These are phyloP conservation scores for Cyclospora cayetanensis DNA, from an alignment of 169 alveolate genomes.

Conservation along the genomic window DNA sequence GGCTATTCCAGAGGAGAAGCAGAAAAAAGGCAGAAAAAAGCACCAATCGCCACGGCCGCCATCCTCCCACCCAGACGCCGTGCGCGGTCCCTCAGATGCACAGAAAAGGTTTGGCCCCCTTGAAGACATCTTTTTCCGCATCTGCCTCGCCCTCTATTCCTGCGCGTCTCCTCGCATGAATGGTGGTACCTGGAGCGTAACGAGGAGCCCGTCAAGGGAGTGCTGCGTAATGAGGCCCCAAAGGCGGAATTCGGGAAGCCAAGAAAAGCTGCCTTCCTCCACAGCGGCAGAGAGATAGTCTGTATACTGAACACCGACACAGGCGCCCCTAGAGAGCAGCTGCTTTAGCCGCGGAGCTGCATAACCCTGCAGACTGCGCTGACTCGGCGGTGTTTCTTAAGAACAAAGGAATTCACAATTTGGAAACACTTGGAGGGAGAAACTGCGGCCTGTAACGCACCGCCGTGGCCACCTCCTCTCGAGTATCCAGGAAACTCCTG, in stretches of 20 bases:
- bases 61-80: too few species aligned
- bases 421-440: background rate
- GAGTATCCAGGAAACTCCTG: background rate
- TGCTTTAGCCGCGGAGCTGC: background rate
- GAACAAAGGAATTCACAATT: background rate
- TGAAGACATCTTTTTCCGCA: too few species aligned
- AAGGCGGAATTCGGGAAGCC: background rate
- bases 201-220: background rate
- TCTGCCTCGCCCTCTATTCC: too few species aligned
- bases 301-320: background rate
- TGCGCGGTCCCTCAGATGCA: too few species aligned
- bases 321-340: background rate
- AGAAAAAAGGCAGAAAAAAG: too few species aligned
- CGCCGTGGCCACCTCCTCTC: background rate
- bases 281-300: background rate
- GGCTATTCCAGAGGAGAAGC: too few species aligned
- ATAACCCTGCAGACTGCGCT: too few species aligned
- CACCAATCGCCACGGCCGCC: too few species aligned
- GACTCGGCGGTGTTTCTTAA: too few species aligned
- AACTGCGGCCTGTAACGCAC: background rate
- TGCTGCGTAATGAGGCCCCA: constrained; percentile 4
- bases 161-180: too few species aligned
- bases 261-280: background rate
- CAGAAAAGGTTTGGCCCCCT: too few species aligned
- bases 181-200: background rate